Evolutionary conservation across 73 alveolate species (phyloP).

Genomic region (Symbiodinium natans): DNA sequence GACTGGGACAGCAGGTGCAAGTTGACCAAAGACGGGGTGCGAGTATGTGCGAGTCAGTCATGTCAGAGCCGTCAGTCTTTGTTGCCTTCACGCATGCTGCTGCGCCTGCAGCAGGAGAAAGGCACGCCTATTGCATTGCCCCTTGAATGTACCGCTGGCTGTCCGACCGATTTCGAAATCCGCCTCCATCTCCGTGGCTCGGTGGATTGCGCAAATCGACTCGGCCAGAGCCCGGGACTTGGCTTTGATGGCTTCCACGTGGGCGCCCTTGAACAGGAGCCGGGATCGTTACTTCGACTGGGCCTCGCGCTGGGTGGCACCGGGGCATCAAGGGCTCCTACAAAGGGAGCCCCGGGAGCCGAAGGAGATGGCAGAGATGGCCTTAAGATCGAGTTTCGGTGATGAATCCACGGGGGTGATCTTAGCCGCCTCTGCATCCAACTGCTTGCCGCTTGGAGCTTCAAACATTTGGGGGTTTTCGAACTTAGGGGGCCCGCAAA

Average conservation of each 20-base stretch:
- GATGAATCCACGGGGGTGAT: not conserved
- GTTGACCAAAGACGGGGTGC: not conserved
- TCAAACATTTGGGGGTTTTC: no score
- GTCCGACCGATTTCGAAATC: not conserved
- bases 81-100: no score
- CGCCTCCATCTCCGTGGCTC: constrained; percentile 15
- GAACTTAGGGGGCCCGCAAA: no score
- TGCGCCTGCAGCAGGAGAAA: constrained; percentile 26
- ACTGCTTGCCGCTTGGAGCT: not conserved
- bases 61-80: no score
- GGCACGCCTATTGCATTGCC: constrained; percentile 7
- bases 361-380: not conserved
- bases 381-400: not conserved
- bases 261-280: not conserved
- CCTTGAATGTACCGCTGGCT: constrained; percentile 38
- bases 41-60: no score
- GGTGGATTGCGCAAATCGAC: constrained; percentile 27
- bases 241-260: constrained; percentile 36
- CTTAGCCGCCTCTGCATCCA: not conserved
- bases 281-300: constrained; percentile 19
- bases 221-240: constrained; percentile 9
- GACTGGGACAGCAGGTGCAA: constrained; percentile 26
- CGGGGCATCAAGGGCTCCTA: not conserved
- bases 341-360: not conserved
- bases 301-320: constrained; percentile 18